Evolutionary conservation across 768 basidiomycete species (phyloP).

Genomic region (Epithele typhae): DNA sequence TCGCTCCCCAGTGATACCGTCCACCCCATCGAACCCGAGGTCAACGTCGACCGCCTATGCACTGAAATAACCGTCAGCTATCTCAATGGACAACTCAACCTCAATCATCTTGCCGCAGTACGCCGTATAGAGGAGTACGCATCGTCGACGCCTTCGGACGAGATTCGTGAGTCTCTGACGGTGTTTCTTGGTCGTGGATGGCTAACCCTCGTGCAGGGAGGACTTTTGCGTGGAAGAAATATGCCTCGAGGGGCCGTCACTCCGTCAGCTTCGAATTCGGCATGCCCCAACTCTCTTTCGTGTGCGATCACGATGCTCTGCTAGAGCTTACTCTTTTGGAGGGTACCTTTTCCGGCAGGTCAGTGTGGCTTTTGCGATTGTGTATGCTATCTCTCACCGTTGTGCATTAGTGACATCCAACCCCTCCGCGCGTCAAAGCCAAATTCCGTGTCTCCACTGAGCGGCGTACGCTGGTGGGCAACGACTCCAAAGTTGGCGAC

Average conservation of each 20-base stretch:
- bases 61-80: conserved; percentile 18
- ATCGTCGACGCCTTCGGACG: conserved; percentile 7
- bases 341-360: conserved; percentile 9
- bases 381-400: too few species aligned
- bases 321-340: conserved; percentile 18
- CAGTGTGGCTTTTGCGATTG: not conserved
- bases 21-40: too few species aligned
- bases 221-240: not conserved
- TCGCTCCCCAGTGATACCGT: too few species aligned
- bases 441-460: conserved; percentile 23
- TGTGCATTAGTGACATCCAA: too few species aligned
- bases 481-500: conserved; percentile 20
- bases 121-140: conserved; percentile 15
- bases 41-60: too few species aligned
- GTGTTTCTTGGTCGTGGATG: not conserved
- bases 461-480: conserved; percentile 16
- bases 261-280: conserved; percentile 18
- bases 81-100: conserved; percentile 22
- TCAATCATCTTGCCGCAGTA: conserved; percentile 19
- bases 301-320: conserved; percentile 31
- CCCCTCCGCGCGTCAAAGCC: too few species aligned
- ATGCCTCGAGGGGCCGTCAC: conserved; percentile 6
- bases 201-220: not conserved
- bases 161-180: conserved; percentile 12
- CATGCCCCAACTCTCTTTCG: conserved; percentile 26